Base-by-base conservation (phyloP, 257 asterid genomes). In the Catharanthus roseus region DNA sequence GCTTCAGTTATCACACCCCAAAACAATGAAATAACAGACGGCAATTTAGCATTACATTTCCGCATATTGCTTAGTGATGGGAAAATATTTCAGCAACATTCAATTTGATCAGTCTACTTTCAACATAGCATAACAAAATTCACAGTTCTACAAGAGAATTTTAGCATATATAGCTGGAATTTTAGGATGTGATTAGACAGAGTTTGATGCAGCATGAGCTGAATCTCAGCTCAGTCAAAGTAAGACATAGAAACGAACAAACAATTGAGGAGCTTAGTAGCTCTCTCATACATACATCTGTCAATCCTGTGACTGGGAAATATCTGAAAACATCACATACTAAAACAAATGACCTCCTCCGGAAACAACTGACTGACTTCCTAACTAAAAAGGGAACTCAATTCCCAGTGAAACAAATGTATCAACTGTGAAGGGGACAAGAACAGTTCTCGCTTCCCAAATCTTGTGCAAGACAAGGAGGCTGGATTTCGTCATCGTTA, bases 381-480 rank as follows among this genome's bases (percentile, higher is more conserved):
- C 45, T 62, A 36, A 51, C 38, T 62, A 34, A 61, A 36, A 21
- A 62, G 47, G 67, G 45, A 65, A 16, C 60, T 31, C 39, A 44
- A 13, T 13, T 31, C 29, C 71, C 28, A 15, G 15, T 19, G 29
- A 47, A 49, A 47, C 5, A 28, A 67, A 4, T 10, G 29, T 31
- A 29, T 72, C 69, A 67, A 44, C 72, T 71, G 74, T 84, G 88
- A 26, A 68, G 79, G 31, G 75, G 44, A 67, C 84, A 84, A 47
- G 62, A 58, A 75, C 88, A 91, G 64, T 88, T 91, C 21, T 55
- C 68, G 45, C 49, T 77, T 69, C 97, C 99, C 26, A 95, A 55
- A 84, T 95, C 99, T 5, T 70, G 83, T 12, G 93, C 97, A 67
- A 89, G 92, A 70, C 99, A 95, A 65, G 96, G 95, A 60, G 95